These are phyloP conservation scores for Fomitopsis betulina DNA, from an alignment of 1,284 basidiomycete species.

Conservation along the genomic window DNA sequence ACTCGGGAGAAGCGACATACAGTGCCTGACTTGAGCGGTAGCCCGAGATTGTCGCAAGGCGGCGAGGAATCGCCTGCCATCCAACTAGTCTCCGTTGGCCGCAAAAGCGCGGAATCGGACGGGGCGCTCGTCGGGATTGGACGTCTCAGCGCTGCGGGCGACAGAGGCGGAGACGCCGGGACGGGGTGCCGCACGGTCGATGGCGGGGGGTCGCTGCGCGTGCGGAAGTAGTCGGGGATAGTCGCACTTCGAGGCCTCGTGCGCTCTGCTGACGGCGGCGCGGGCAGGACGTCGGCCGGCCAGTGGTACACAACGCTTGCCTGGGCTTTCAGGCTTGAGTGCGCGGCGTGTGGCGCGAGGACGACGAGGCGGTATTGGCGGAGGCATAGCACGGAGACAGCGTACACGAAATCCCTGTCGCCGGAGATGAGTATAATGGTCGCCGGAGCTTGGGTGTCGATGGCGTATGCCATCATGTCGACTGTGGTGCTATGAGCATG, in stretches of 20 bases:
- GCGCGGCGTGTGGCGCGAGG: conserved; percentile 15
- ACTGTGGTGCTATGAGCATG: conserved; percentile 28
- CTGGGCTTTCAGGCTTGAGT: conserved; percentile 44
- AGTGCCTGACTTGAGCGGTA: not conserved
- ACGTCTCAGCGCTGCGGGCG: not conserved
- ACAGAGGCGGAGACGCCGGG: not conserved
- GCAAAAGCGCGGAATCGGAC: not conserved
- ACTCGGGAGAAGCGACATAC: not conserved
- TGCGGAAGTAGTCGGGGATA: conserved; percentile 2
- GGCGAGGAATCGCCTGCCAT: not conserved
- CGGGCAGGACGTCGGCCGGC: conserved; percentile 34
- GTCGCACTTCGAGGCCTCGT: not conserved
- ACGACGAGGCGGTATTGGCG: conserved; percentile 45
- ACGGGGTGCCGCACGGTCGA: not conserved
- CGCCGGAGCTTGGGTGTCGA: conserved; percentile 44
- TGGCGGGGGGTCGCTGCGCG: not conserved
- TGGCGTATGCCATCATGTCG: conserved; percentile 54
- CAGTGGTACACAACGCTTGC: conserved; percentile 50
- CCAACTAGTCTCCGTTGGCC: not conserved
- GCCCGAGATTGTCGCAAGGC: not conserved
- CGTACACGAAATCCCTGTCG: conserved; percentile 56
- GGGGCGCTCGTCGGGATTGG: not conserved
- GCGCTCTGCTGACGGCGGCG: not conserved
- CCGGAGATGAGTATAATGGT: conserved; percentile 53
- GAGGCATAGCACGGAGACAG: conserved; percentile 43